phyloP scores from a whole-genome alignment of 768 basidiomycete genomes.

The Floccularia luteovirens region DNA sequence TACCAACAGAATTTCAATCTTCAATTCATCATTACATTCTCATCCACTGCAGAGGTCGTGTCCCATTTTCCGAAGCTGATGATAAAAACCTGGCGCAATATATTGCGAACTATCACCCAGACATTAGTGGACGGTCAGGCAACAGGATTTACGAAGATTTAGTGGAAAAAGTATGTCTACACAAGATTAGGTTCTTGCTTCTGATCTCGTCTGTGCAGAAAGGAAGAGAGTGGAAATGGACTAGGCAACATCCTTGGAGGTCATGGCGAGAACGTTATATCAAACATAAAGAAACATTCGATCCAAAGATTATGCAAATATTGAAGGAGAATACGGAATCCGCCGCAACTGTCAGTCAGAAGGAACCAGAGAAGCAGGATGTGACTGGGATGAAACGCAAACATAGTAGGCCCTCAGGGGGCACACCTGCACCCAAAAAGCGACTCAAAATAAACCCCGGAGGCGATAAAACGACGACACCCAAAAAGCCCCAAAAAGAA shows the following conservation, averaged over 20 bases:
- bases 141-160: slow-evolving; percentile 34
- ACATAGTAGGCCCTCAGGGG: background rate
- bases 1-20: too few species aligned
- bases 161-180: slow-evolving; percentile 35
- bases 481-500: background rate
- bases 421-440: too few species aligned
- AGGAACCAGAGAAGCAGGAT: background rate
- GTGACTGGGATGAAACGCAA: background rate
- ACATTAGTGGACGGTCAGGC: slow-evolving; percentile 33
- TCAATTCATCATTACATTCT: too few species aligned
- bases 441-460: background rate
- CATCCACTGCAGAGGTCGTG: background rate
- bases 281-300: slow-evolving; percentile 32
- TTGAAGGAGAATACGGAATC: slow-evolving; percentile 13
- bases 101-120: slow-evolving; percentile 40
- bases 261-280: slow-evolving; percentile 61
- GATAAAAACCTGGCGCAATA: slow-evolving; percentile 36
- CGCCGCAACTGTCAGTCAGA: background rate
- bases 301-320: slow-evolving; percentile 31
- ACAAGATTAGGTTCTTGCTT: background rate
- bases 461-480: background rate
- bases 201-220: slow-evolving; percentile 17
- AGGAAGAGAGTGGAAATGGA: slow-evolving; percentile 40
- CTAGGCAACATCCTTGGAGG: slow-evolving; percentile 42
- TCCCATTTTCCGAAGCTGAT: slow-evolving; percentile 27